Base-by-base conservation (phyloP, 164 flowering plant genomes). In the Annona cherimola region DNA sequence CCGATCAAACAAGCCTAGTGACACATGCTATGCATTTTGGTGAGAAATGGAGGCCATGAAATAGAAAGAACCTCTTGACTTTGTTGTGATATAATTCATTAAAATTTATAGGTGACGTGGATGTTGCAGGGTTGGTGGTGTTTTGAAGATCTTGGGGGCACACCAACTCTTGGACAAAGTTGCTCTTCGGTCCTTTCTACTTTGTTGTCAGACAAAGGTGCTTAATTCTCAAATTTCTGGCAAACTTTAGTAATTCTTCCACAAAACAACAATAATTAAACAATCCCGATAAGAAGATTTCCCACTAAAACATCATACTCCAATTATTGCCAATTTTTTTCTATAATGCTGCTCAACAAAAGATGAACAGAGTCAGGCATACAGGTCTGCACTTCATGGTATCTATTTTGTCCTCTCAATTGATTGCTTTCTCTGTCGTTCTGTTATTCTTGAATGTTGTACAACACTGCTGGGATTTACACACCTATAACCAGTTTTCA, bases 11-110 rank as follows among this genome's bases (percentile, higher is more conserved):
- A 93, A 96, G 81, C 71, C 82, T 63, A 86, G 88, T 81, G 99
- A 96, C 74, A 88, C 99, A 1, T 93, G 98, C 75, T 96, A 93
- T 80, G 97, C 98, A 69, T 93, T 96, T 83, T 96, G 99, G 99
- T 93, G 76, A 78, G 86, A 60, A 12, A 39, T 5, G 35, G 1
- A 42, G 46, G 19, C 69, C 54, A 5, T 50, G 57, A 50, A 8
- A 16, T 50, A 9, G 14, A 50, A 16, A 16, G 57, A 11, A 11
- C 14, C 11, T 50, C 12, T 50, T 50, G 57, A 16, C 9, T 50
- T 12, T 11, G 35, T 26, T 41, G 4, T 65, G 3, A 55, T 64
- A 41, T 40, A 62, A 26, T 61, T 20, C 61, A 18, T 26, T 35
- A 11, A 43, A 26, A 16, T 26, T n/a, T 26, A 26, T 26, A 20